Evolutionary conservation across 768 basidiomycete genomes (phyloP).

Genomic region (Galerina sulciceps): DNA sequence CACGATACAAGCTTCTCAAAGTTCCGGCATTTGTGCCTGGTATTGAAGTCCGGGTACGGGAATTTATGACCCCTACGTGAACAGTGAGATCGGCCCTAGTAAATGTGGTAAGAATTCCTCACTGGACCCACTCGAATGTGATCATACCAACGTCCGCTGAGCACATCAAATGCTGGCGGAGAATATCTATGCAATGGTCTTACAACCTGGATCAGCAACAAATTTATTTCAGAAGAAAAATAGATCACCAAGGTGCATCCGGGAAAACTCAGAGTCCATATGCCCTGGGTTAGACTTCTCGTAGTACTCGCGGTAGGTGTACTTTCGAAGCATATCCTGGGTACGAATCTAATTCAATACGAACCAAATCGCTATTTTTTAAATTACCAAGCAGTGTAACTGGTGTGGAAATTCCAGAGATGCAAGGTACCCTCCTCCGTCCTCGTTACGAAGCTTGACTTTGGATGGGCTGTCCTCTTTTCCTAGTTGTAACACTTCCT

Average conservation of each 20-base stretch:
- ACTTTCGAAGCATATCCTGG: conserved; percentile 11
- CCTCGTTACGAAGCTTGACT: not conserved
- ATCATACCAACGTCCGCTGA: conserved; percentile 3
- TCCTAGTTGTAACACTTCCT: conserved; percentile 3
- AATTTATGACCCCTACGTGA: not conserved
- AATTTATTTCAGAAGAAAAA: not conserved
- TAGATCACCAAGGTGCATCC: not conserved
- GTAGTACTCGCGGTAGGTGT: conserved; percentile 5
- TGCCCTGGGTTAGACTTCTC: conserved; percentile 2
- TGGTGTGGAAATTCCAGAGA: conserved; percentile 6
- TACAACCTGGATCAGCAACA: not conserved
- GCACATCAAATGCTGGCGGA: conserved; percentile 8
- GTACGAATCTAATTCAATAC: not conserved
- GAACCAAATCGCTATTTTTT: not conserved
- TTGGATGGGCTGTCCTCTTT: conserved; percentile 2
- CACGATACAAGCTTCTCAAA: conserved; percentile 1
- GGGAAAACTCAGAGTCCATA: not conserved
- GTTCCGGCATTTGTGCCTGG: conserved; percentile 4
- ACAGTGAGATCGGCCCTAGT: not conserved
- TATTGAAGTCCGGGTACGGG: conserved; percentile 7
- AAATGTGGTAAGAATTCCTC: not conserved
- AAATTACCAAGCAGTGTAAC: conserved; percentile 5
- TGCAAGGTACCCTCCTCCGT: conserved; percentile 11
- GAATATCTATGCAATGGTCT: conserved; percentile 11
- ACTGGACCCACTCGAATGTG: conserved; percentile 12